These are phyloP conservation scores for Talaromyces albobiverticillius DNA, from an alignment of 2,329 filamentous ascomycete genomes.

Conservation along the genomic window DNA sequence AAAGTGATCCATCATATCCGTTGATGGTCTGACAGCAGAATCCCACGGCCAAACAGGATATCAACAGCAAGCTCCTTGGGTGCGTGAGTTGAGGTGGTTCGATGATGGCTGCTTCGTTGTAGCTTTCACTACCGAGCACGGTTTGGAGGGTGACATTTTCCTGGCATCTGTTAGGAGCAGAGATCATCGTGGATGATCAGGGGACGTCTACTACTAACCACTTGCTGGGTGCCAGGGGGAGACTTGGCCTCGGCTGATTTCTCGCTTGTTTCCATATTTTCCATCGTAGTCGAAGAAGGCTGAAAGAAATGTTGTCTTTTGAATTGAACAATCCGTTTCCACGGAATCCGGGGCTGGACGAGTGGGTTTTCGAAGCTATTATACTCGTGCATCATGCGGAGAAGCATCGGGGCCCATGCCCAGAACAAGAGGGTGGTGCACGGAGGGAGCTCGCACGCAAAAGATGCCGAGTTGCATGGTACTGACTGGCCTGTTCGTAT, in stretches of 20 bases:
- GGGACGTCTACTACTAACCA: neutral
- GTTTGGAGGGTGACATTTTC: slow-evolving; percentile 3
- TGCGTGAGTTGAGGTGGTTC: slow-evolving; percentile 8
- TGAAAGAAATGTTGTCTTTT: too few species aligned
- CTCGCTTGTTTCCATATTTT: neutral
- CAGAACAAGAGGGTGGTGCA: too few species aligned
- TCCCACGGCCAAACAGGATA: slow-evolving; percentile 21
- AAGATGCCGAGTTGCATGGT: too few species aligned
- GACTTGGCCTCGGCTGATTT: neutral
- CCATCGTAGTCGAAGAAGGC: too few species aligned
- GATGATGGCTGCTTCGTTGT: slow-evolving; percentile 10
- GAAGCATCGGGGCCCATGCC: too few species aligned
- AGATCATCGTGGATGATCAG: neutral
- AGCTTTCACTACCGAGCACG: slow-evolving; percentile 6
- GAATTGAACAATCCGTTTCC: too few species aligned
- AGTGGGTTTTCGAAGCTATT: too few species aligned
- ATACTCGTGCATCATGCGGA: too few species aligned
- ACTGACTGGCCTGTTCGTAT: too few species aligned
- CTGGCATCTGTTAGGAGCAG: neutral
- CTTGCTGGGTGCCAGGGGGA: slow-evolving; percentile 1
- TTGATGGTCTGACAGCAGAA: slow-evolving; percentile 54
- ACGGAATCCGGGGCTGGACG: too few species aligned
- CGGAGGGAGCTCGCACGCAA: too few species aligned
- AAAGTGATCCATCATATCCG: slow-evolving; percentile 58
- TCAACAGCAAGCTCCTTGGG: slow-evolving; percentile 1